Evolutionary conservation across 345 rosid species (phyloP).

Genomic region (Physaria fendleri): DNA sequence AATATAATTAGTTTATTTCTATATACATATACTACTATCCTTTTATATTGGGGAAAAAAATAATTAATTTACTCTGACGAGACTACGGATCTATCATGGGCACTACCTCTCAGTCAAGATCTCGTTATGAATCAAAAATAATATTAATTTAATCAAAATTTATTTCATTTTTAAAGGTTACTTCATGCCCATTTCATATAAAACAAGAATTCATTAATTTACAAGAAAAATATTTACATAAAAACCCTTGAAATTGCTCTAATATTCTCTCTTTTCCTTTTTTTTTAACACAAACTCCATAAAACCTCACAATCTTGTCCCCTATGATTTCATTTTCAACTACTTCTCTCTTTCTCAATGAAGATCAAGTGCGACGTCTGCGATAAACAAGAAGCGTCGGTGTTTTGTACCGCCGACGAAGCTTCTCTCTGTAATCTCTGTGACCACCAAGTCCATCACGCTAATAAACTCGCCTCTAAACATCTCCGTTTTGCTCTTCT

Average conservation of each 20-base stretch:
- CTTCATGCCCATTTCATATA: too few relatives aligned
- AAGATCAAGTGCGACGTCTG: constrained; percentile 95
- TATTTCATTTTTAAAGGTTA: too few relatives aligned
- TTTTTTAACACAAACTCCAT: too few relatives aligned
- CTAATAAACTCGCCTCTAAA: constrained; percentile 86
- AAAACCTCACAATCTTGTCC: constrained; percentile 15
- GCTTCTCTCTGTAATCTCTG: constrained; percentile 72
- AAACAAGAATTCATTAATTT: too few relatives aligned
- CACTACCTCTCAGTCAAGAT: background rate
- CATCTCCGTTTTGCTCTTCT: constrained; percentile 86
- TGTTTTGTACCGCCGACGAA: constrained; percentile 89
- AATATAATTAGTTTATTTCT: too few relatives aligned
- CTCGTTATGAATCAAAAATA: background rate
- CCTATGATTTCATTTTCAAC: constrained; percentile 15
- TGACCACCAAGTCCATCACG: constrained; percentile 88
- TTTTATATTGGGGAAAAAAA: too few relatives aligned
- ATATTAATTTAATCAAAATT: too few relatives aligned
- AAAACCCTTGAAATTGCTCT: constrained; percentile 8
- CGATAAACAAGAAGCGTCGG: constrained; percentile 57
- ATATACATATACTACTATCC: too few relatives aligned
- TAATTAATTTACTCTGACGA: too few relatives aligned
- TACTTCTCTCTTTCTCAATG: constrained; percentile 36
- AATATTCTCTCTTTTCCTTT: too few relatives aligned
- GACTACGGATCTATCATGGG: background rate
- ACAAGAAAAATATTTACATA: too few relatives aligned